A percentile compares a stretch with the other conserved stretches of the same genome.
Evolutionary conservation across 352 stramenopile species (phyloP).

Genomic region (Globisporangium paddicum): DNA sequence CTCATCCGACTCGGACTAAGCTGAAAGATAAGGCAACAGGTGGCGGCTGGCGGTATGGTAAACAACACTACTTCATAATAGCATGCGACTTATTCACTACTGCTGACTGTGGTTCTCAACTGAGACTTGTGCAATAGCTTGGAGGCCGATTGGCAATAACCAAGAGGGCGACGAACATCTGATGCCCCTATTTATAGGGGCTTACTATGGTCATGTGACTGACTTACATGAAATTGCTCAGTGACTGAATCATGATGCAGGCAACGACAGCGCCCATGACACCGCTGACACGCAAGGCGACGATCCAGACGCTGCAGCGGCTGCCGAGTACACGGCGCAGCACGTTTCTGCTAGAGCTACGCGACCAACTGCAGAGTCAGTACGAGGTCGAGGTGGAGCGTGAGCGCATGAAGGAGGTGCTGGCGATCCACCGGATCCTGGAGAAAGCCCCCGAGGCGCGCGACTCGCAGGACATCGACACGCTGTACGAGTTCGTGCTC

Average conservation of each 20-base stretch:
- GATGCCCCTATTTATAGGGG: slow-evolving; percentile 1
- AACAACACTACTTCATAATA: slow-evolving; percentile 5
- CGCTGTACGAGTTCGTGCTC: slow-evolving; percentile 74
- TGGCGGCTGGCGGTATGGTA: background rate
- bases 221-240: too few species aligned
- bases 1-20: slow-evolving; percentile 35
- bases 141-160: background rate
- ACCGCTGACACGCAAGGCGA: slow-evolving; percentile 13
- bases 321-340: slow-evolving; percentile 27
- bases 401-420: slow-evolving; percentile 40
- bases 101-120: background rate
- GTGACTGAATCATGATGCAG: background rate
- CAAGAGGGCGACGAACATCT: background rate
- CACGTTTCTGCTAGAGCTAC: slow-evolving; percentile 52
- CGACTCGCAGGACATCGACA: slow-evolving; percentile 60
- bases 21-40: background rate
- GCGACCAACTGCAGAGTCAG: slow-evolving; percentile 51
- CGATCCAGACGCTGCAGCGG: slow-evolving; percentile 20
- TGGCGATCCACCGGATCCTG: slow-evolving; percentile 51
- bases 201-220: too few species aligned
- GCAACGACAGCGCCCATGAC: background rate
- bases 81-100: background rate
- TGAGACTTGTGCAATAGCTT: background rate
- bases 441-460: slow-evolving; percentile 35
- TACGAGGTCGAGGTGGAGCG: slow-evolving; percentile 34